Base-by-base conservation (phyloP, 306 rosid genomes). In the Heteromeles arbutifolia region DNA sequence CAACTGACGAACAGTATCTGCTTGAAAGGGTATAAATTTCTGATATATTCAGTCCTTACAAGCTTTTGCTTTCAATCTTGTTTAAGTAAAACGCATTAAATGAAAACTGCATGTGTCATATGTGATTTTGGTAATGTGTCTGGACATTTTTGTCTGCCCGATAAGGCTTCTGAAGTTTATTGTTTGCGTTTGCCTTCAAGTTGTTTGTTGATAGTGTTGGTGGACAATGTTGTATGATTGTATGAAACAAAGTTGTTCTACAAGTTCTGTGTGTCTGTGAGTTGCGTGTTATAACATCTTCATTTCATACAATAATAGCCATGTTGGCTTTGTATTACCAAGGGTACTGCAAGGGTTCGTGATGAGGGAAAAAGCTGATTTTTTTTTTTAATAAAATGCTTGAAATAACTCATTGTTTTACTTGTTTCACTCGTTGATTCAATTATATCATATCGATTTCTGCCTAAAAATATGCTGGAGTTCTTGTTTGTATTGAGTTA, bases 21-120 rank as follows among this genome's bases (percentile, higher is more conserved):
- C 87, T 96, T 61, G 99, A 92, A 79, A 89, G 93, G 92, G 99
- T 96, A 88, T 29, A 88, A 2, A 80, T 75, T 29, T 83, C 66
- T 17, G 21, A 26, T 28, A 61, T 62, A 18, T 72, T 67, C 25
- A 65, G 52, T 45, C 70, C 44, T 69, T 50, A 25, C 65, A 66
- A 22, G 2, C 29, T 39, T 75, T 72, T 75, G 31, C 56, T 39
- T 18, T 70, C 29, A 26, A 41, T 71, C 14, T 50, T 72, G 74
- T 66, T 53, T 8, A 26, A 76, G 26, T 29, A 3, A 52, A 53
- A 13, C 52, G 22, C 41, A 32, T 12, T 29, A 4, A 18, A 65
- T 64, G 32, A 45, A 29, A 8, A 17, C 44, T 37, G 67, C 29
- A 34, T 5, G 28, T 70, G 34, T 72, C 44, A 53, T 26, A 45